Conservation (phyloP, 768 basidiomycete genomes). For the Mycena olivaceomarginata region DNA sequence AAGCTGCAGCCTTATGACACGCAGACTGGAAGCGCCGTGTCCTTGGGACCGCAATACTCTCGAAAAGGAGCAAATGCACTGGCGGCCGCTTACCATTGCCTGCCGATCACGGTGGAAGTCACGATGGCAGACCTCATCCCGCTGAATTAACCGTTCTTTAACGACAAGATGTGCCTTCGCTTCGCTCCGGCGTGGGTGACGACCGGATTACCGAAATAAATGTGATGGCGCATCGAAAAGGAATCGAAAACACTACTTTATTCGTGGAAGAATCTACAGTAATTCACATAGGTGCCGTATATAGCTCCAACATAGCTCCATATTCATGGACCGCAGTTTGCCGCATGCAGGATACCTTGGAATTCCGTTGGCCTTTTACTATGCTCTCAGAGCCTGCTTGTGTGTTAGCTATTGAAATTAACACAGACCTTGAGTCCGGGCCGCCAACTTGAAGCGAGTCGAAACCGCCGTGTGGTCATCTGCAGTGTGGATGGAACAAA, state of each 20-base stretch:
- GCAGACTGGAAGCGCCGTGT: too few relatives aligned
- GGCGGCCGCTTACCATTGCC: too few relatives aligned
- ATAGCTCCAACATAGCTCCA: not conserved
- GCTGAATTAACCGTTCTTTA: too few relatives aligned
- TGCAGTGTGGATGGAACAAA: not conserved
- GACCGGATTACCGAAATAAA: not conserved
- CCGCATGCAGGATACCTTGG: too few relatives aligned
- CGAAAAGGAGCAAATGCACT: too few relatives aligned
- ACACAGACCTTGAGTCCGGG: not conserved
- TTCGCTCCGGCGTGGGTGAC: too few relatives aligned
- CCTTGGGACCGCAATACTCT: too few relatives aligned
- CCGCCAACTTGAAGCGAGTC: not conserved
- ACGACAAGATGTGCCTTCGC: too few relatives aligned
- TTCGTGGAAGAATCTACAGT: not conserved
- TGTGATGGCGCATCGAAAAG: not conserved
- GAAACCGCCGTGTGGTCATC: not conserved
- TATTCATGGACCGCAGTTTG: not conserved
- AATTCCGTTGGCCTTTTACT: not conserved
- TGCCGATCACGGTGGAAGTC: too few relatives aligned
- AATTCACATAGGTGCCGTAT: not conserved
- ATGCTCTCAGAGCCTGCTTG: not conserved
- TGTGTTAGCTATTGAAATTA: not conserved
- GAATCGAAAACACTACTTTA: not conserved
- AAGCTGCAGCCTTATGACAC: too few relatives aligned
- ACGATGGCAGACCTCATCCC: too few relatives aligned